Base-by-base conservation (phyloP, 306 rosid genomes). In the Cicer yamashitae region DNA sequence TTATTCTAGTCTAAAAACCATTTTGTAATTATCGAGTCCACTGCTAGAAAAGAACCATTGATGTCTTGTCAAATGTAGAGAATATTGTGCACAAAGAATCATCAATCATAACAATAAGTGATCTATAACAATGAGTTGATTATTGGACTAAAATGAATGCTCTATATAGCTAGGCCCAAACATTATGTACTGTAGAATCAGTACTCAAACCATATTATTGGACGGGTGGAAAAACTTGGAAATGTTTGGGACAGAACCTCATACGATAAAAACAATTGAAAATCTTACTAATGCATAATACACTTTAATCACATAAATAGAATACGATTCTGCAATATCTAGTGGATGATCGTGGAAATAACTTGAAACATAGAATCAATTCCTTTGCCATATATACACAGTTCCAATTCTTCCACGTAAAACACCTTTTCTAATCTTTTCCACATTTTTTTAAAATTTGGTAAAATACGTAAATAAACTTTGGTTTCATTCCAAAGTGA, bases 271-370 rank as follows among this genome's bases (percentile, higher is more conserved):
- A 68, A 62, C 48, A 70, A 38, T 61, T 45, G 9, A 61, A 63
- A 61, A 6, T 69, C 22, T 22, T 8, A 5, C 41, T 13, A 63
- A 41, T n/a, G 51, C 67, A 67, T 58, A 71, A 67, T 65, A 56
- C 11, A 7, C 80, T 67, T 73, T 84, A 67, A 67, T 43, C 57
- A 40, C 41, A 54, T 4, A 30, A 30, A 58, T 1, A 54, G 87
- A 81, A 84, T 84, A 73, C 17, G 85, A 84, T 84, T 77, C 85
- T 68, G 45, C 79, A 73, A 81, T 62, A 30, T 81, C 38, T 65
- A 77, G 85, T 84, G 85, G 83, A 48, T 34, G 78, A 81, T 68
- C 50, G 79, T 63, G 60, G 79, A 67, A 74, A 75, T 56, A 51
- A 60, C 15, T 66, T 76, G 47, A 50, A 64, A 71, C 74, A 53